Conservation (phyloP, 495 filamentous ascomycete genomes). For the Xylaria flabelliformis region DNA sequence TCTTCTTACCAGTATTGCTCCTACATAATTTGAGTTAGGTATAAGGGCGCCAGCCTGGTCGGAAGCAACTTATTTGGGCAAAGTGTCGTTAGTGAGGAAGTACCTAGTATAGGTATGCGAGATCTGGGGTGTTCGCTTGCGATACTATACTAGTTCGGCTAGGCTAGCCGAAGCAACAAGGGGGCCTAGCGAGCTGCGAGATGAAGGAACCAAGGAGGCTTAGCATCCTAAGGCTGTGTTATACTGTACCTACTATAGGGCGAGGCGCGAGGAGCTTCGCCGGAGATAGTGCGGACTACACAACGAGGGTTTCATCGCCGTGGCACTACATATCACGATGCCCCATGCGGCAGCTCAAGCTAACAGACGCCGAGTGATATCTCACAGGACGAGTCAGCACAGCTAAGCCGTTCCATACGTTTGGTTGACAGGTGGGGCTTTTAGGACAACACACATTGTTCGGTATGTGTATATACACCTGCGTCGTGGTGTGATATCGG, state of each 20-base stretch:
- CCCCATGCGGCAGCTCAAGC: background rate
- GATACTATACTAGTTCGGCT: conserved; percentile 1
- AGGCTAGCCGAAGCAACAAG: conserved; percentile 13
- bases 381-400: background rate
- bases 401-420: conserved; percentile 1
- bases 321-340: background rate
- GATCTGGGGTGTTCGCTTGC: conserved; percentile 9
- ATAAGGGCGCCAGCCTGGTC: background rate
- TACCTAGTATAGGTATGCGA: no score
- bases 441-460: conserved; percentile 4
- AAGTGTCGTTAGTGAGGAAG: background rate
- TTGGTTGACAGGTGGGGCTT: background rate
- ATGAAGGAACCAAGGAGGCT: conserved; percentile 18
- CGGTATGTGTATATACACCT: background rate
- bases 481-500: background rate
- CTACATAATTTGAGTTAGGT: conserved; percentile 12
- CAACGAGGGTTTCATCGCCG: conserved; percentile 9
- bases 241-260: background rate
- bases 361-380: background rate
- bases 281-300: conserved; percentile 18
- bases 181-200: conserved; percentile 5
- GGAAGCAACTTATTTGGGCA: background rate
- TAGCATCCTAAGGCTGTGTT: conserved; percentile 14
- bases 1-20: background rate
- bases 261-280: background rate